A percentile compares a stretch with the other conserved stretches of the same genome.
Evolutionary conservation across 2,329 filamentous ascomycete genomes (phyloP).

Genomic region (Trichoderma citrinoviride): DNA sequence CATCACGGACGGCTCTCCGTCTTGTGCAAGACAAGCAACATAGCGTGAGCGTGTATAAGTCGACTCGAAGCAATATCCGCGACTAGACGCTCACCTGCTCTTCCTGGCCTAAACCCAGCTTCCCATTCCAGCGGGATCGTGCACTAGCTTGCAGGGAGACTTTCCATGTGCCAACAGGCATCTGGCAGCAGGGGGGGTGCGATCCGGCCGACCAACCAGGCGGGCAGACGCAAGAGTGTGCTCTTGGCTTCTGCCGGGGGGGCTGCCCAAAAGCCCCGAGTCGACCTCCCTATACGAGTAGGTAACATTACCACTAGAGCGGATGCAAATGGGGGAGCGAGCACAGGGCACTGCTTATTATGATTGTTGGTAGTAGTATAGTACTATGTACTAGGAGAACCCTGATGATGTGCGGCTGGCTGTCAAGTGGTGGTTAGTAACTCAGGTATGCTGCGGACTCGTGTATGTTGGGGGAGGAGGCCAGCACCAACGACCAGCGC

Average conservation of each 20-base stretch:
- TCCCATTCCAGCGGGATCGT: constrained; percentile 23
- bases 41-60: not conserved
- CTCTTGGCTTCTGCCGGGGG: constrained; percentile 20
- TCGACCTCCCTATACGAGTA: constrained; percentile 20
- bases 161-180: constrained; percentile 22
- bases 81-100: constrained; percentile 15
- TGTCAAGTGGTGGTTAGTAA: too few relatives aligned
- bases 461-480: not conserved
- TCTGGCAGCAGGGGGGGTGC: not conserved
- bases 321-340: constrained; percentile 6
- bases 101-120: constrained; percentile 16
- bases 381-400: too few relatives aligned
- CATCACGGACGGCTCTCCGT: not conserved
- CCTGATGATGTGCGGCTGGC: too few relatives aligned
- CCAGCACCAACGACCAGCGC: not conserved
- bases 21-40: not conserved
- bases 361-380: too few relatives aligned
- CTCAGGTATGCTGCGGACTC: not conserved
- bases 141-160: constrained; percentile 16
- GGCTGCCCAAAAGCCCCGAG: not conserved
- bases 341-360: constrained; percentile 6
- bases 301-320: constrained; percentile 22
- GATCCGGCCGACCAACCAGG: constrained; percentile 6
- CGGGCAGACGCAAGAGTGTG: constrained; percentile 4
- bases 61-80: constrained; percentile 1